Evolutionary conservation across 805 yeast genomes (phyloP).

Genomic region (Candida peoriensis): DNA sequence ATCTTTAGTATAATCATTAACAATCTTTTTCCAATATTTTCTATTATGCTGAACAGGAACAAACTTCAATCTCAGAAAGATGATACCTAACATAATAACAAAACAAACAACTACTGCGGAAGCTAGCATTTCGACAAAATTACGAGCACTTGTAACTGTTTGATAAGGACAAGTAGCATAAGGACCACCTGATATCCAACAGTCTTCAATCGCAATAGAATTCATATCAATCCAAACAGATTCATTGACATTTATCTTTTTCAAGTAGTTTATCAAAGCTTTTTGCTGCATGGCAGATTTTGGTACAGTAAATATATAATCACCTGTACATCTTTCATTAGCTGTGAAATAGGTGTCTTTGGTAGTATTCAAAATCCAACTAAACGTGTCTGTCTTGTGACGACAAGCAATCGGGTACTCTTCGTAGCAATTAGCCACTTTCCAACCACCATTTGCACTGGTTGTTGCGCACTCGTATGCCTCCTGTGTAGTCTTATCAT

Average conservation of each 20-base stretch:
- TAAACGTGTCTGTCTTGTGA: conserved; percentile 30
- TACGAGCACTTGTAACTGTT: conserved; percentile 44
- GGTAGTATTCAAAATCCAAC: conserved; percentile 38
- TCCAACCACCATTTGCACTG: conserved; percentile 45
- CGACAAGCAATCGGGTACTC: conserved; percentile 52
- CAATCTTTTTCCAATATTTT: conserved; percentile 55
- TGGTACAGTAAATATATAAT: conserved; percentile 42
- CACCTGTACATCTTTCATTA: conserved; percentile 23
- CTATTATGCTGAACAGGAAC: conserved; percentile 71
- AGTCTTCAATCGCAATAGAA: conserved; percentile 63
- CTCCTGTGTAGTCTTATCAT: conserved; percentile 14
- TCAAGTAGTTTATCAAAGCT: conserved; percentile 19
- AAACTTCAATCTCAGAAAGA: conserved; percentile 49
- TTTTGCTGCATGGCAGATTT: conserved; percentile 42
- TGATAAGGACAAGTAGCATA: conserved; percentile 76
- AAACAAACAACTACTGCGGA: conserved; percentile 62
- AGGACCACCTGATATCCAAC: conserved; percentile 87
- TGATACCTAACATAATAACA: conserved; percentile 44
- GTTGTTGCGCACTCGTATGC: conserved; percentile 44
- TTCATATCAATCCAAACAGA: conserved; percentile 80
- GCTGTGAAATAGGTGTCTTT: conserved; percentile 39
- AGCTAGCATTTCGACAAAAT: conserved; percentile 57
- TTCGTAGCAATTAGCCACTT: conserved; percentile 60
- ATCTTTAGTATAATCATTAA: conserved; percentile 49
- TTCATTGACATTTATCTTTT: conserved; percentile 18